Base-by-base conservation (phyloP, 2,329 filamentous ascomycete species). In the Fusarium sp. region DNA sequence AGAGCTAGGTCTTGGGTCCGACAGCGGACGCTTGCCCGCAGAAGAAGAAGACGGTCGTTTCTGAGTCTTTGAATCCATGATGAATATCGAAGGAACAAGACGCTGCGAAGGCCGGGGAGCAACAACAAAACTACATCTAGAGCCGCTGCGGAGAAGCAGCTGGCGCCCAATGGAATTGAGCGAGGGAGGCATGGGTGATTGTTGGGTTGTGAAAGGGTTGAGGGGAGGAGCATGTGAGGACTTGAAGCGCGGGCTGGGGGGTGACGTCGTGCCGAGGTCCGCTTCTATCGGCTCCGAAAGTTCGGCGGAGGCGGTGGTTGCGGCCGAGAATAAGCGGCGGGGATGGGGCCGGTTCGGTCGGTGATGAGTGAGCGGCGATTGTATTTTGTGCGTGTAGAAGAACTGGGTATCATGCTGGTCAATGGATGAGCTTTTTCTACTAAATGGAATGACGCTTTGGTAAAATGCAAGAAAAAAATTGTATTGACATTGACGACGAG, bases 1-100 rank as follows among this genome's bases (percentile, higher is more conserved):
- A 14, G 92, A 89, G 80, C 91, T 94, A 3, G 93, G 92, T 61
- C 89, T 85, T 4, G 92, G 90, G 22, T 82, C 81, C n/a, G 80
- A 74, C 25, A 80, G 70, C 5, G 74, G 64, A 47, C 77, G 81
- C 65, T 78, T 81, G 12, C 70, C 69, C 56, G 72, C 65, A 2
- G 73, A 47, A n/a, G 72, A 32, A 74, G 68, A 65, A 20, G 70
- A 66, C 43, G 66, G 43, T 40, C 66, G 66, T 37, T 65, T 68
- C 64, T 70, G 71, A 12, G 45, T 56, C 12, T 50, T 45, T 6
- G 67, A 66, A 15, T 67, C 57, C 76, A 78, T 78, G 43, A 40
- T 3, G 20, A 65, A 40, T 14, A 63, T 9, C n/a, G 43, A 54
- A 27, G 45, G 40, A 32, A 33, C 45, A 25, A 40, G 45, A 14